These are phyloP conservation scores for Acorus calamus DNA, from an alignment of 106 monocot genomes.

Conservation along the genomic window DNA sequence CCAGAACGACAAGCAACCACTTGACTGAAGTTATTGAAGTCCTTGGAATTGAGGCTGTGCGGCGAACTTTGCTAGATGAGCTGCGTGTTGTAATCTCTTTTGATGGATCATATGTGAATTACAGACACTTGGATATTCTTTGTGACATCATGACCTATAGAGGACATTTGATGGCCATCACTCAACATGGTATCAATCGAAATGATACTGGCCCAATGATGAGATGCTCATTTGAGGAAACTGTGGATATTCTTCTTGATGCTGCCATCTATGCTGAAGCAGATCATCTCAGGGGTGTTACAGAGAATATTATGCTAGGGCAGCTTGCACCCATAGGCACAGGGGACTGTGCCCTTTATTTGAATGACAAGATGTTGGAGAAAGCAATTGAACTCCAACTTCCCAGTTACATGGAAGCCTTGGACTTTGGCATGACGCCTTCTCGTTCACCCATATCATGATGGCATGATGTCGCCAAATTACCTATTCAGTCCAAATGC, in stretches of 20 bases:
- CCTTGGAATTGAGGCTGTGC: slow-evolving; percentile 94
- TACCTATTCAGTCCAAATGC: too few relatives aligned
- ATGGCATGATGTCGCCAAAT: too few relatives aligned
- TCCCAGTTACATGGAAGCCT: too few relatives aligned
- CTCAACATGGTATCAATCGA: slow-evolving; percentile 89
- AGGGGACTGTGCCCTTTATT: slow-evolving; percentile 11
- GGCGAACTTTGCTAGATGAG: slow-evolving; percentile 85
- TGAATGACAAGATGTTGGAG: slow-evolving; percentile 50
- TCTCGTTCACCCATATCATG: too few relatives aligned
- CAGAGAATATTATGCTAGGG: too few relatives aligned
- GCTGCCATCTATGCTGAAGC: slow-evolving; percentile 94
- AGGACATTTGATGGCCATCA: slow-evolving; percentile 97
- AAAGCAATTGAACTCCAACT: too few relatives aligned
- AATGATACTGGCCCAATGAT: slow-evolving; percentile 96
- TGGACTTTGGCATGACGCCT: too few relatives aligned
- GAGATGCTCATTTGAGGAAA: slow-evolving; percentile 98
- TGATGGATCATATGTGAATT: slow-evolving; percentile 98
- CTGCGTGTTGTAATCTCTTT: slow-evolving; percentile 96
- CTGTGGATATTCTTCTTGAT: slow-evolving; percentile 96
- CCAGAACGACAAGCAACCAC: slow-evolving; percentile 93
- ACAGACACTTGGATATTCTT: slow-evolving; percentile 89
- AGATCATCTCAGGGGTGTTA: slow-evolving; percentile 11
- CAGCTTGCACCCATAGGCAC: too few relatives aligned
- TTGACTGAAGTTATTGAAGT: slow-evolving; percentile 98
- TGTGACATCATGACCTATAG: slow-evolving; percentile 99